A percentile compares a stretch with the other conserved stretches of the same genome.
Evolutionary conservation across 345 rosid genomes (phyloP).

Genomic region (Rhodomyrtus tomentosa): DNA sequence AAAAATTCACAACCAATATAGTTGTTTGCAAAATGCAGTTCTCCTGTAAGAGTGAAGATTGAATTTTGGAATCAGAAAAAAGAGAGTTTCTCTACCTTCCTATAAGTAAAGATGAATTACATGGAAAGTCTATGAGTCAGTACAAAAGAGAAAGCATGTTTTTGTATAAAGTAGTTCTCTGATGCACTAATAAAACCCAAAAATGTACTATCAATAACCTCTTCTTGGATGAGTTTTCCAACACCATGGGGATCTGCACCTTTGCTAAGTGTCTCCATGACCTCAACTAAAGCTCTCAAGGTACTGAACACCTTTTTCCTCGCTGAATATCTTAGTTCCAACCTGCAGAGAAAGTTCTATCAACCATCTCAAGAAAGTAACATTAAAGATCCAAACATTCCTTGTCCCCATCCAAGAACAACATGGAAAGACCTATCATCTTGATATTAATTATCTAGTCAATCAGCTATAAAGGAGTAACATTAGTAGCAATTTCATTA

Average conservation of each 20-base stretch:
- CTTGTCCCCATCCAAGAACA: not conserved
- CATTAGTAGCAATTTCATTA: not conserved
- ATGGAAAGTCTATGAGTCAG: not conserved
- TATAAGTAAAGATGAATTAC: not conserved
- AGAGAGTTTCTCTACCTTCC: not conserved
- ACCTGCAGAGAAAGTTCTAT: conserved; percentile 7
- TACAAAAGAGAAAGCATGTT: not conserved
- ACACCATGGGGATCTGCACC: conserved; percentile 87
- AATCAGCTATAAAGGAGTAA: not conserved
- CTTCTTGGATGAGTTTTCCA: conserved; percentile 74
- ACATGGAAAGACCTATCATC: not conserved
- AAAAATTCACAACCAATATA: not conserved
- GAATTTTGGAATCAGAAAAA: not conserved
- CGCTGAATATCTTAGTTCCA: conserved; percentile 28
- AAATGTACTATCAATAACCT: conserved; percentile 34
- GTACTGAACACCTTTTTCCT: conserved; percentile 84
- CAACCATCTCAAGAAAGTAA: not conserved
- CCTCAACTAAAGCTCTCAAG: conserved; percentile 78
- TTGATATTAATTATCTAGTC: not conserved
- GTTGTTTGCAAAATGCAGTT: not conserved
- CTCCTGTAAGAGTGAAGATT: not conserved
- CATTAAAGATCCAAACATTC: not conserved
- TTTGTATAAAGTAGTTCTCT: not conserved
- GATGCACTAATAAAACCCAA: not conserved
- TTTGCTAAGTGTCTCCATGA: conserved; percentile 79